These are phyloP conservation scores for Calonectria crousiana DNA, from an alignment of 2,329 filamentous ascomycete genomes.

Conservation along the genomic window DNA sequence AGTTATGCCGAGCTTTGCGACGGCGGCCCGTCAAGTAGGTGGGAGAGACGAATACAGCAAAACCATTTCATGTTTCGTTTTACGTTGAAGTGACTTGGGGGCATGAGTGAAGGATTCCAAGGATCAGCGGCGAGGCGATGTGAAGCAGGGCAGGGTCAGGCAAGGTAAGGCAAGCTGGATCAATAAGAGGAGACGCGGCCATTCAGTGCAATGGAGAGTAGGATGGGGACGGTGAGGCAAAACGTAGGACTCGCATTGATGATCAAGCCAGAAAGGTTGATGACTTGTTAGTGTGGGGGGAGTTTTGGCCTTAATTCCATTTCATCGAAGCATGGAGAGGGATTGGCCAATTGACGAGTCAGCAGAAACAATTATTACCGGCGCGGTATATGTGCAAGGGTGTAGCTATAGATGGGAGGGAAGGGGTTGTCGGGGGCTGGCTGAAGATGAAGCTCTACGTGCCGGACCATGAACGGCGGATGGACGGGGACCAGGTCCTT, in stretches of 20 bases:
- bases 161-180: not conserved
- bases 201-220: not conserved
- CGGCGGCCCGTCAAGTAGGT: not conserved
- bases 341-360: constrained; percentile 1
- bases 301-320: not conserved
- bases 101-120: constrained; percentile 17
- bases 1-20: not conserved
- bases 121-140: not conserved
- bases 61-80: constrained; percentile 24
- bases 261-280: not conserved
- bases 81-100: constrained; percentile 2
- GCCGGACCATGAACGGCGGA: constrained; percentile 26
- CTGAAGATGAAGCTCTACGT: constrained; percentile 23
- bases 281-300: not conserved
- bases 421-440: not conserved
- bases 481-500: constrained; percentile 12
- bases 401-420: constrained; percentile 7
- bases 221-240: not conserved
- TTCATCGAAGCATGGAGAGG: not conserved
- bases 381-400: constrained; percentile 7
- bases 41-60: not conserved
- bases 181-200: not conserved
- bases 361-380: not conserved
- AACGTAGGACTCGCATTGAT: constrained; percentile 12
- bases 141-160: constrained; percentile 4